Conservation (phyloP, 805 yeast species). For the Pichia exigua region DNA sequence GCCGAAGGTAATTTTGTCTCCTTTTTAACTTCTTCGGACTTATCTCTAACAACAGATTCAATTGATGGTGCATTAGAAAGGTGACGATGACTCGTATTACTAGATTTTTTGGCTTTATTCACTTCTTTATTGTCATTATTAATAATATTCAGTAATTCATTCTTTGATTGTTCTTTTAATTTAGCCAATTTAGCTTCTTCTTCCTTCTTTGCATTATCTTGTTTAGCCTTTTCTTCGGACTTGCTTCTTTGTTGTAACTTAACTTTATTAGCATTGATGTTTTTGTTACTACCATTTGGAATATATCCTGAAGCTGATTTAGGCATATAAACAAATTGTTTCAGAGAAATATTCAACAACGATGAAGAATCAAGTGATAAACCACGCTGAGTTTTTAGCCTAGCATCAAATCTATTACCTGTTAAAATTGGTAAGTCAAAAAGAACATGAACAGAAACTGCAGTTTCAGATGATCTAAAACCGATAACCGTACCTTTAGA, state of each 20-base stretch:
- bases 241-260: constrained; percentile 2
- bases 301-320: constrained; percentile 20
- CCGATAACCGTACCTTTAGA: constrained; percentile 87
- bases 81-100: background rate
- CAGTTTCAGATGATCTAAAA: constrained; percentile 46
- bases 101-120: background rate
- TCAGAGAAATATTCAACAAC: constrained; percentile 66
- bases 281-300: constrained; percentile 4
- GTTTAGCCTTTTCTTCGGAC: background rate
- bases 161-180: constrained; percentile 7
- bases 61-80: background rate
- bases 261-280: constrained; percentile 16
- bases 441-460: constrained; percentile 62
- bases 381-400: constrained; percentile 73
- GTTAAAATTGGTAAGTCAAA: constrained; percentile 80
- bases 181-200: background rate
- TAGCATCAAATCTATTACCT: constrained; percentile 76
- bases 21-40: background rate
- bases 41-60: background rate
- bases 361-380: constrained; percentile 73
- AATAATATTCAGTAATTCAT: constrained; percentile 38
- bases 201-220: constrained; percentile 1
- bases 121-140: constrained; percentile 20
- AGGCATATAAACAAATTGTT: constrained; percentile 71
- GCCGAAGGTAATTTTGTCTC: background rate